Base-by-base conservation (phyloP, 2,329 filamentous ascomycete genomes). In the Epichloe amarillans region DNA sequence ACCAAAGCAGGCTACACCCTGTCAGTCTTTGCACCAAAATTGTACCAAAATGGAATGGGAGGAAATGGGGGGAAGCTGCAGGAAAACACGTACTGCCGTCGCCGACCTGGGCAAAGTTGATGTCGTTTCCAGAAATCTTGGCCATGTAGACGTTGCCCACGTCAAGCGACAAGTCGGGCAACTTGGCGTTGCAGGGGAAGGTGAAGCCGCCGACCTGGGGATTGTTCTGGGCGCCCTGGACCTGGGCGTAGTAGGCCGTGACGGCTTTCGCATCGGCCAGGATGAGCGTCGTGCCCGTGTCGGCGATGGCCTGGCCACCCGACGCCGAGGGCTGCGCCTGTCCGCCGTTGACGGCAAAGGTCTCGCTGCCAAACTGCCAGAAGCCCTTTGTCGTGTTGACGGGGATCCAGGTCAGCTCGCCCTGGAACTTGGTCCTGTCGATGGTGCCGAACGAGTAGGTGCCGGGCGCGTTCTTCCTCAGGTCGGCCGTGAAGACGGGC, bases 391-490 rank as follows among this genome's bases (percentile, higher is more conserved):
- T 72, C 21, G 72, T 72, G 62, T 87, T 77, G 56, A 88, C 73
- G 10, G 74, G 69, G 19, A 81, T 71, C 63, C 80, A 86, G 21
- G 73, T 66, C 58, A 90, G 73, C 2, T 72, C 59, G 37, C 84
- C 85, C 3, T 64, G 70, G 64, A 84, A 86, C 60, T 84, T 80
- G 52, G 68, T 69, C 2, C 60, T 61, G 62, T 90, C 83, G 59
- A 90, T 81, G 57, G 66, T 73, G 54, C 86, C 86, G 59, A 90
- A 90, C 61, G 87, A 82, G 67, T 88, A 90, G 36, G 77, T 74
- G 45, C 85, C 85, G 1, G 72, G 70, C 10, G 58, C 55, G 33
- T 57, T 71, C 56, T 77, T 73, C 60, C 78, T 77, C 46, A 91
- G 72, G 53, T 84, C 76, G 23, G 83, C 84, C 0, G 84, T 86